Conservation (phyloP, 306 rosid genomes). For the Cyamopsis tetragonoloba region DNA sequence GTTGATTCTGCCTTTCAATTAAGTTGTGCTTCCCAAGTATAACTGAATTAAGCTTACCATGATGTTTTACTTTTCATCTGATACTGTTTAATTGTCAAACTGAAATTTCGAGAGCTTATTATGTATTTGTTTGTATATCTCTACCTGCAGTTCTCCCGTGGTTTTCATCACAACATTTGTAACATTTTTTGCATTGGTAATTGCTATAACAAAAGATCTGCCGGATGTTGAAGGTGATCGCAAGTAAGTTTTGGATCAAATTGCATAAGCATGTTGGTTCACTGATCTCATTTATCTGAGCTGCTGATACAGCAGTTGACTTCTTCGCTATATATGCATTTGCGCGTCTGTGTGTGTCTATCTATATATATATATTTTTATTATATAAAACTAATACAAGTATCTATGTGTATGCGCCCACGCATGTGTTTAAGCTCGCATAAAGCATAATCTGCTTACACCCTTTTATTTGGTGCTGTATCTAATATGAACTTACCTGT, state of each 20-base stretch:
- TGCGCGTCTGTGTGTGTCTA: not conserved
- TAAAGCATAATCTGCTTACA: conserved; percentile 3
- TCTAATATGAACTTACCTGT: conserved; percentile 20
- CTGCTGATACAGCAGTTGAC: not conserved
- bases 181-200: conserved; percentile 88
- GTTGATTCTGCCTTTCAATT: not conserved
- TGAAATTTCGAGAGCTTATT: conserved; percentile 1
- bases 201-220: conserved; percentile 97
- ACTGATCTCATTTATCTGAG: conserved; percentile 20
- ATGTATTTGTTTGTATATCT: conserved; percentile 22
- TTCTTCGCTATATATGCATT: not conserved
- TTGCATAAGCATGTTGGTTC: conserved; percentile 8
- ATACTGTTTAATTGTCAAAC: not conserved
- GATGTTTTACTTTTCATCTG: conserved; percentile 7
- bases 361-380: not conserved
- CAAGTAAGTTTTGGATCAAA: conserved; percentile 50
- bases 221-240: conserved; percentile 98
- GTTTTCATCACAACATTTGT: conserved; percentile 87
- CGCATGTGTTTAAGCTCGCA: no score
- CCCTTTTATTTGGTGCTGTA: not conserved
- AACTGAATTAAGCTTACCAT: not conserved
- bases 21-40: conserved; percentile 8
- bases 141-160: conserved; percentile 80
- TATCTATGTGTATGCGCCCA: not conserved
- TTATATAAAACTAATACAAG: not conserved